phyloP scores from a whole-genome alignment of 805 yeast species.

The Teunomyces panamensis region DNA sequence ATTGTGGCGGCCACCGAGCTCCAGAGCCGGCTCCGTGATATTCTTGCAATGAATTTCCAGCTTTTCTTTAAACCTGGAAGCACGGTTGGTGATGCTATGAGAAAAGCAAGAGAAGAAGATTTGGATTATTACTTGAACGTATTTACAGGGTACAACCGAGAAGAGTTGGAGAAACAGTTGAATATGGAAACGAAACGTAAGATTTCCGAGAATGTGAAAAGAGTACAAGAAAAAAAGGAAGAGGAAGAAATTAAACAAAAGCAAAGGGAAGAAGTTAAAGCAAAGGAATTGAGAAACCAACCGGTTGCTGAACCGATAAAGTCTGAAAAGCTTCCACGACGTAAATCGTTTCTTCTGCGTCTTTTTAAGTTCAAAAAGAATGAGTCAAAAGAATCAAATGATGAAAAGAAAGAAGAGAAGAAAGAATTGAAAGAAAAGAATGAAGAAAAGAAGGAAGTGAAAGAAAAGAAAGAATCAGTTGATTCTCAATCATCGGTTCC shows the following conservation, averaged over 20 bases:
- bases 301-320: too few species aligned
- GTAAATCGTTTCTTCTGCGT: too few species aligned
- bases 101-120: slow-evolving; percentile 16
- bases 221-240: neutral
- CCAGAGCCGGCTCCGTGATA: slow-evolving; percentile 18
- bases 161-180: neutral
- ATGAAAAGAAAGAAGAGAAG: neutral
- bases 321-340: too few species aligned
- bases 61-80: slow-evolving; percentile 22
- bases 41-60: slow-evolving; percentile 18
- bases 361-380: too few species aligned
- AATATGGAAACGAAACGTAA: neutral
- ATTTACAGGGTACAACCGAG: slow-evolving; percentile 5
- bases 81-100: slow-evolving; percentile 18
- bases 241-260: neutral
- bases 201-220: neutral
- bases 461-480: too few species aligned
- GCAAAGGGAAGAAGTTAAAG: neutral
- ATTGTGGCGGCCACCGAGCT: slow-evolving; percentile 20
- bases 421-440: neutral
- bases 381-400: neutral
- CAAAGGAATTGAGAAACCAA: too few species aligned
- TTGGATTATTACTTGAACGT: slow-evolving; percentile 12
- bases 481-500: too few species aligned
- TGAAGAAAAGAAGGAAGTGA: neutral